Conservation (phyloP, 257 asterid species). For the Solanum microdontum region DNA sequence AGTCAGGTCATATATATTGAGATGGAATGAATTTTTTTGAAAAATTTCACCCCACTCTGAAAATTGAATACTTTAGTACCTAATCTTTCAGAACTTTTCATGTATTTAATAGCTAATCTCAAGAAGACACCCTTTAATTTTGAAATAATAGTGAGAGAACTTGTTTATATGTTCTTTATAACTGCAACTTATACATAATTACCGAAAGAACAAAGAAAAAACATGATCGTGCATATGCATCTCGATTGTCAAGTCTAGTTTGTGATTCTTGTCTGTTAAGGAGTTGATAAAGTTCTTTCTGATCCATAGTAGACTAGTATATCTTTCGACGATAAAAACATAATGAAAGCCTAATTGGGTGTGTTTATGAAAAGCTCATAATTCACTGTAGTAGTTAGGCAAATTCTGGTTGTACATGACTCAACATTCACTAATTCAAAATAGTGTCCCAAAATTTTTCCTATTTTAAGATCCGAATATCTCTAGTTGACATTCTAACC, state of each 20-base stretch:
- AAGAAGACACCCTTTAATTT: background rate
- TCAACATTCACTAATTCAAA: background rate
- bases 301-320: background rate
- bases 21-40: background rate
- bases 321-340: background rate
- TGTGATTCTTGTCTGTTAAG: background rate
- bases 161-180: background rate
- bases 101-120: background rate
- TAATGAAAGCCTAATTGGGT: background rate
- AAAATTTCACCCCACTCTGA: background rate
- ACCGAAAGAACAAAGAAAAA: background rate
- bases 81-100: background rate
- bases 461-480: background rate
- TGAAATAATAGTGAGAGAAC: background rate
- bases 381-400: background rate
- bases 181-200: background rate
- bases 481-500: background rate
- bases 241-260: background rate
- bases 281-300: background rate
- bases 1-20: background rate
- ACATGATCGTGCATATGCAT: background rate
- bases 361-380: background rate
- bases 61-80: background rate
- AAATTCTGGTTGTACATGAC: background rate
- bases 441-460: background rate